phyloP scores from a whole-genome alignment of 108 stramenopile species.

The Skeletonema potamos region DNA sequence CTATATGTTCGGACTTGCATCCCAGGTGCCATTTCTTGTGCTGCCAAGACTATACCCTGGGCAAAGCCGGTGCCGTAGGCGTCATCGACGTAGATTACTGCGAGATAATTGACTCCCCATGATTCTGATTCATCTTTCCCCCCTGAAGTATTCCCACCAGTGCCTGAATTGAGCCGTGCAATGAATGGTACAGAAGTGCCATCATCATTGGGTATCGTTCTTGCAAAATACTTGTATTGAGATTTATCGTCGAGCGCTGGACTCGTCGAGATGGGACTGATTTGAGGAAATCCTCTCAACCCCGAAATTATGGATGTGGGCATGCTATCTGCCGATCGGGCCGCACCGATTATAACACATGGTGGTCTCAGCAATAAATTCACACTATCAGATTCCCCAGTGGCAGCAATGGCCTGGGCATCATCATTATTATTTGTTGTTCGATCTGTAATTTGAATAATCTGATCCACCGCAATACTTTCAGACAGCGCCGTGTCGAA shows the following conservation, averaged over 20 bases:
- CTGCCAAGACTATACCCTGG: conserved; percentile 33
- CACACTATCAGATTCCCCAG: neutral
- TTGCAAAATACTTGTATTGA: conserved; percentile 10
- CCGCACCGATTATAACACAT: conserved; percentile 57
- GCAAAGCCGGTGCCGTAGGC: conserved; percentile 58
- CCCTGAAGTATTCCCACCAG: neutral
- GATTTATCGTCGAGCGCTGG: conserved; percentile 25
- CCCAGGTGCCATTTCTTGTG: conserved; percentile 25
- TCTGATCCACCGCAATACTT: conserved; percentile 13
- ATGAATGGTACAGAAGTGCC: conserved; percentile 24
- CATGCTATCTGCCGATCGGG: conserved; percentile 37
- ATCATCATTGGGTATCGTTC: conserved; percentile 21
- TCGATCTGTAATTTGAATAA: conserved; percentile 25
- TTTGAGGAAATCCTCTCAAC: conserved; percentile 57
- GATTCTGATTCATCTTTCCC: neutral
- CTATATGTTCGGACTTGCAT: conserved; percentile 28
- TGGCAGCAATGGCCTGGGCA: no score
- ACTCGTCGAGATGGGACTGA: conserved; percentile 32
- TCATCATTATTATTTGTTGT: no score
- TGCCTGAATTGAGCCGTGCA: neutral
- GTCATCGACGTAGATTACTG: conserved; percentile 53
- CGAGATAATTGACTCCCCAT: conserved; percentile 19
- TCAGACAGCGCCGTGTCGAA: conserved; percentile 6
- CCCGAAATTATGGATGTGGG: conserved; percentile 54
- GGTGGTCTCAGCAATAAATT: conserved; percentile 10